A percentile compares a stretch with the other conserved stretches of the same genome.
Evolutionary conservation across 192 early-diverging fungal genomes (phyloP).

Genomic region (Entomortierella lignicola): DNA sequence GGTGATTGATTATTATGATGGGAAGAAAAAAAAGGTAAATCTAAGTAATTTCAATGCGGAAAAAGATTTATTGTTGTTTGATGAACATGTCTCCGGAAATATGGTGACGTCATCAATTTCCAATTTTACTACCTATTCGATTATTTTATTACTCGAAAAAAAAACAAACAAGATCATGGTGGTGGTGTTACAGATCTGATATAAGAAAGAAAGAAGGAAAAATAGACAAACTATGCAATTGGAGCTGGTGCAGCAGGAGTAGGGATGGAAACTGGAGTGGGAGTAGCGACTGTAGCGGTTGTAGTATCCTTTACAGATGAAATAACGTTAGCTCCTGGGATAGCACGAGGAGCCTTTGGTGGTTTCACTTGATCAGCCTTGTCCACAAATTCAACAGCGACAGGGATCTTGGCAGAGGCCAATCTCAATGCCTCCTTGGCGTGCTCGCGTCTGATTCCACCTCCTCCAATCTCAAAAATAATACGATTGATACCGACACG

Average conservation of each 20-base stretch:
- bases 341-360: constrained; percentile 36
- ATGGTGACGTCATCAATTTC: too few relatives aligned
- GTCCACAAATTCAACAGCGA: constrained; percentile 76
- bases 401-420: constrained; percentile 71
- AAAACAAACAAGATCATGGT: neutral
- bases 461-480: constrained; percentile 86
- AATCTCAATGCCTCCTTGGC: constrained; percentile 82
- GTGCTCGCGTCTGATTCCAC: constrained; percentile 83
- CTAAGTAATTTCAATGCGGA: too few relatives aligned
- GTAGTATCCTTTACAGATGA: neutral
- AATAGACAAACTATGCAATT: constrained; percentile 22
- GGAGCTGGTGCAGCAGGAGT: constrained; percentile 8
- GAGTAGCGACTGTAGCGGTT: neutral
- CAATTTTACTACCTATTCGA: too few relatives aligned
- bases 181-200: neutral
- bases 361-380: constrained; percentile 56
- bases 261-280: neutral
- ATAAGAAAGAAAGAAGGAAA: neutral
- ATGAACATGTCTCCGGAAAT: too few relatives aligned
- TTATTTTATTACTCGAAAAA: neutral
- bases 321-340: constrained; percentile 12
- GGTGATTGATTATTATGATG: constrained; percentile 1
- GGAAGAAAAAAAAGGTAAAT: neutral
- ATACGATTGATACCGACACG: constrained; percentile 90
- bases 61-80: too few relatives aligned